phyloP scores from a whole-genome alignment of 2,329 filamentous ascomycete species.

The Beauveria scarabaeidicola region DNA sequence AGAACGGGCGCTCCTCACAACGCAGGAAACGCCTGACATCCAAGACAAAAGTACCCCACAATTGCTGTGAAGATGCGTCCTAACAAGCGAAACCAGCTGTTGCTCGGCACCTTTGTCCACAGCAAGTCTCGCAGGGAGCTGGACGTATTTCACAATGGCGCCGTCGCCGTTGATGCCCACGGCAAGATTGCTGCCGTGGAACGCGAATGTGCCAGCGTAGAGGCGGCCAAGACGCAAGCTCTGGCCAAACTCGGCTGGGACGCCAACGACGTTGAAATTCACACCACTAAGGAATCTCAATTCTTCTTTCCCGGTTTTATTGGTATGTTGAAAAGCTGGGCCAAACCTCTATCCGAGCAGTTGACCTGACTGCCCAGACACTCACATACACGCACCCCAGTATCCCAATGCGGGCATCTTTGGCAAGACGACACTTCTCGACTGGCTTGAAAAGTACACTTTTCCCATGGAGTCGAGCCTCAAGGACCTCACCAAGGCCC shows the following conservation, averaged over 20 bases:
- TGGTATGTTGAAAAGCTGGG: constrained; percentile 36
- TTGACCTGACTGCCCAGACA: constrained; percentile 50
- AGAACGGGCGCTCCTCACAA: neutral
- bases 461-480: constrained; percentile 86
- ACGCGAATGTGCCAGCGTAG: constrained; percentile 23
- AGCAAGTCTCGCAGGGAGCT: constrained; percentile 39
- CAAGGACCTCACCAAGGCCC: constrained; percentile 51
- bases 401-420: constrained; percentile 94
- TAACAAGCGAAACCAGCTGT: constrained; percentile 32
- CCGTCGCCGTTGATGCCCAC: constrained; percentile 39
- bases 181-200: constrained; percentile 45
- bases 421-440: constrained; percentile 82
- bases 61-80: constrained; percentile 5
- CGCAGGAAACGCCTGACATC: neutral
- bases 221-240: constrained; percentile 24
- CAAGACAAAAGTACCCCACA: neutral
- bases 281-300: constrained; percentile 37
- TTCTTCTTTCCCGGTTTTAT: constrained; percentile 85
- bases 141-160: constrained; percentile 42
- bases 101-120: constrained; percentile 49
- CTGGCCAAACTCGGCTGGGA: constrained; percentile 39
- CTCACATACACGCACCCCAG: constrained; percentile 90
- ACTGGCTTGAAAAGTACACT: constrained; percentile 91
- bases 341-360: neutral
- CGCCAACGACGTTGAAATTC: constrained; percentile 28